Percentiles rank a stretch among this genome's conserved stretches.
Evolutionary conservation across 1,284 basidiomycete species (phyloP).

Genomic region (Neolentinus lepideus): DNA sequence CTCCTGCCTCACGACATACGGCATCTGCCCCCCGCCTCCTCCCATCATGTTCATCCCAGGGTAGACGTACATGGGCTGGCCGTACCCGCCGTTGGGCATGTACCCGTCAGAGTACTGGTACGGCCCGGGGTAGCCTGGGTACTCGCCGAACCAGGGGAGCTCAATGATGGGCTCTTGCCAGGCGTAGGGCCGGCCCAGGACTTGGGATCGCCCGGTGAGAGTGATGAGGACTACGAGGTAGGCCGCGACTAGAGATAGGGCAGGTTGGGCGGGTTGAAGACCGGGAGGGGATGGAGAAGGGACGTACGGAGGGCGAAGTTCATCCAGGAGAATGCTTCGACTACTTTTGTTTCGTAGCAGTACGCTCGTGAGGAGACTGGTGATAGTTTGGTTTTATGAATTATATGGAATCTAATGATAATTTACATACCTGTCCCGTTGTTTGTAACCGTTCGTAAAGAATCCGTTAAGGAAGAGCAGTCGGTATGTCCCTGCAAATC

Average conservation of each 20-base stretch:
- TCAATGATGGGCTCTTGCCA: constrained; percentile 44
- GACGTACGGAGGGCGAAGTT: constrained; percentile 52
- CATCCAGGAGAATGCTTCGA: constrained; percentile 74
- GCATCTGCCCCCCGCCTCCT: constrained; percentile 7
- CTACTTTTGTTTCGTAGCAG: constrained; percentile 73
- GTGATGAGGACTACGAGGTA: constrained; percentile 35
- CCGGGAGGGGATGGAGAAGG: constrained; percentile 26
- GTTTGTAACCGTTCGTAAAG: constrained; percentile 37
- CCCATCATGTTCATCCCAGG: background rate
- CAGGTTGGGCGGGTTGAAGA: constrained; percentile 4
- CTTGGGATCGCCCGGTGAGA: constrained; percentile 35
- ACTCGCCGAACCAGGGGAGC: constrained; percentile 41
- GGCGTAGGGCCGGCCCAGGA: constrained; percentile 33
- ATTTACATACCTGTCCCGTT: constrained; percentile 43
- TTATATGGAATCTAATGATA: constrained; percentile 15
- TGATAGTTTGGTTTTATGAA: constrained; percentile 1
- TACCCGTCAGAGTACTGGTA: background rate
- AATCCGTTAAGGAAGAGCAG: constrained; percentile 43
- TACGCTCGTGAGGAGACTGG: constrained; percentile 48
- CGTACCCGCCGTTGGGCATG: background rate
- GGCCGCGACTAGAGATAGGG: constrained; percentile 27
- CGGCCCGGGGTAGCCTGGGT: constrained; percentile 13
- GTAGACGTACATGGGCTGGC: background rate
- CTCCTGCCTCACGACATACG: constrained; percentile 6
- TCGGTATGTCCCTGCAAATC: constrained; percentile 63